phyloP scores from a whole-genome alignment of 495 filamentous ascomycete genomes.

The Venustampulla echinocandica region DNA sequence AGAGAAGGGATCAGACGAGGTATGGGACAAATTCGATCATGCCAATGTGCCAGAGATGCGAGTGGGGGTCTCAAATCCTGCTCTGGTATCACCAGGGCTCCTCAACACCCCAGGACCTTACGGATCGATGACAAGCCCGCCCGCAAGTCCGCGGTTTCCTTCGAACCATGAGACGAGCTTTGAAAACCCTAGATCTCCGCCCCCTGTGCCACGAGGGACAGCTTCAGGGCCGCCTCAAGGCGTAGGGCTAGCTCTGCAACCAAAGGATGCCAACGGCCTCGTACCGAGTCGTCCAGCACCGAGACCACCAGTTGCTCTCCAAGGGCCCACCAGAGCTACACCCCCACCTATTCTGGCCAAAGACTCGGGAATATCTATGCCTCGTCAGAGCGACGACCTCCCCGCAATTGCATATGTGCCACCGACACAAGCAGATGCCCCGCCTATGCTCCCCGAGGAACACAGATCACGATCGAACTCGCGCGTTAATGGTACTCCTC shows the following conservation, averaged over 20 bases:
- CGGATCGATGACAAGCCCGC: conserved; percentile 57
- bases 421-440: conserved; percentile 31
- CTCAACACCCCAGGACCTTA: conserved; percentile 40
- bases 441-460: conserved; percentile 46
- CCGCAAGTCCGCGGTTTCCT: conserved; percentile 86
- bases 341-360: conserved; percentile 38
- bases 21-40: conserved; percentile 93
- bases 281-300: conserved; percentile 60
- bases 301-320: conserved; percentile 40
- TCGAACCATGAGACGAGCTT: conserved; percentile 88
- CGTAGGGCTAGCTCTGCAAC: conserved; percentile 24
- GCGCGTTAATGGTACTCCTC: conserved; percentile 38
- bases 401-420: conserved; percentile 35
- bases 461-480: conserved; percentile 44
- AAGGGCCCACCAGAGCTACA: conserved; percentile 32
- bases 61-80: conserved; percentile 32
- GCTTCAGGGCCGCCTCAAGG: conserved; percentile 14
- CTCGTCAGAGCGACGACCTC: conserved; percentile 44
- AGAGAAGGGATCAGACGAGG: conserved; percentile 67
- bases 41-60: conserved; percentile 54
- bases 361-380: conserved; percentile 45
- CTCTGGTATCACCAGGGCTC: conserved; percentile 30
- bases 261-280: conserved; percentile 44
- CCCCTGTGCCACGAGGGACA: conserved; percentile 67
- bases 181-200: conserved; percentile 89